Conservation (phyloP, 768 basidiomycete genomes). For the Boletus patriciae region DNA sequence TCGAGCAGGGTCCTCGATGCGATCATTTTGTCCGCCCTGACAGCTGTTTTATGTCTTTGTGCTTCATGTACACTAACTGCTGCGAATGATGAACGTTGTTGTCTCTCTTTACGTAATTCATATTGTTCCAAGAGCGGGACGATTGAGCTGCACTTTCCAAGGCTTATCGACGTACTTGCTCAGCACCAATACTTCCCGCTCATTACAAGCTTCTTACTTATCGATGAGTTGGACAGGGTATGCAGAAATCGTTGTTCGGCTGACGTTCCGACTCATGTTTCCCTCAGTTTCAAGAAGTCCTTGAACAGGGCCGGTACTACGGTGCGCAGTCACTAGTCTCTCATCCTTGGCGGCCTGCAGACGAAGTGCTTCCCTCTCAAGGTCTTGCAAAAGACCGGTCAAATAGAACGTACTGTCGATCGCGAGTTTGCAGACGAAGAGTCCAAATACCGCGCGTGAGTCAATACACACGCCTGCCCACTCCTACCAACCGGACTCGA, state of each 20-base stretch:
- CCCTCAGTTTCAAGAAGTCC: slow-evolving; percentile 84
- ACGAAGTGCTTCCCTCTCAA: slow-evolving; percentile 31
- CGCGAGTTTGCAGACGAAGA: slow-evolving; percentile 93
- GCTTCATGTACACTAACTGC: slow-evolving; percentile 1
- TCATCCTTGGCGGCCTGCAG: not conserved
- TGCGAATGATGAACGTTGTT: not conserved
- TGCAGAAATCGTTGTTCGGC: not conserved
- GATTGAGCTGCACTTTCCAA: not conserved
- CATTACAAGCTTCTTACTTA: not conserved
- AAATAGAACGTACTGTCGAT: slow-evolving; percentile 95
- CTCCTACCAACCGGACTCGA: not conserved
- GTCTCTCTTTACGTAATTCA: slow-evolving; percentile 19
- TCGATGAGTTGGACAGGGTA: slow-evolving; percentile 61
- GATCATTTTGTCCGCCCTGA: not conserved
- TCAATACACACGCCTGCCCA: not conserved
- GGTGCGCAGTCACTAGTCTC: slow-evolving; percentile 42
- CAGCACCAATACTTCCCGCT: not conserved
- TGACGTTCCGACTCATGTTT: not conserved
- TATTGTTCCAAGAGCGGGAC: not conserved
- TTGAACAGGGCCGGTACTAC: slow-evolving; percentile 91
- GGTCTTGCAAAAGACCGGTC: slow-evolving; percentile 97
- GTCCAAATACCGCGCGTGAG: slow-evolving; percentile 85
- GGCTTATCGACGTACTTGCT: not conserved
- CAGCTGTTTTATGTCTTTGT: not conserved
- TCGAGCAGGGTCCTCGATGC: not conserved